phyloP scores from a whole-genome alignment of 2,329 filamentous ascomycete species.

The Thelonectria blattea region DNA sequence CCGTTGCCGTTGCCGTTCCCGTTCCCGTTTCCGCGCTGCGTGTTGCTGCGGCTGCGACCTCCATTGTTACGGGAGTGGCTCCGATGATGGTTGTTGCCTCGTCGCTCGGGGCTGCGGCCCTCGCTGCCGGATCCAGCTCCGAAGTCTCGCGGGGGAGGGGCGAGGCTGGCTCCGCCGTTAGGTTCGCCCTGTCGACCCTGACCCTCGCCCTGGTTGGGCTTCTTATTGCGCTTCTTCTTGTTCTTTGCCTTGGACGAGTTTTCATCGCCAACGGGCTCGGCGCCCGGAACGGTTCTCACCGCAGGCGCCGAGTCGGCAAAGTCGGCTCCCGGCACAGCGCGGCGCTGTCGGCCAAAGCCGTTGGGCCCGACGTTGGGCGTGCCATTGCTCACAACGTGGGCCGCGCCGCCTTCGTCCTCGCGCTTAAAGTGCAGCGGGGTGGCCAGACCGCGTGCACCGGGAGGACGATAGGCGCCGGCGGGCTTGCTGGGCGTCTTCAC shows the following conservation, averaged over 20 bases:
- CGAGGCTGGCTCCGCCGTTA: slow-evolving; percentile 55
- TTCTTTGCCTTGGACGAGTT: slow-evolving; percentile 90
- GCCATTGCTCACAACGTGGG: slow-evolving; percentile 82
- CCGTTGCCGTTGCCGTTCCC: slow-evolving; percentile 19
- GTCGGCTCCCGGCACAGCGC: slow-evolving; percentile 88
- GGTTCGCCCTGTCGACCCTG: slow-evolving; percentile 47
- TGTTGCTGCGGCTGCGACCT: slow-evolving; percentile 59
- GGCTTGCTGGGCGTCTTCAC: slow-evolving; percentile 96
- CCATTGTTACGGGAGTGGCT: slow-evolving; percentile 62
- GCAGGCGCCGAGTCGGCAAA: slow-evolving; percentile 69
- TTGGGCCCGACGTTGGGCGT: slow-evolving; percentile 73
- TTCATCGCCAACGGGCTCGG: slow-evolving; percentile 69
- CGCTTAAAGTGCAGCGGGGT: slow-evolving; percentile 96
- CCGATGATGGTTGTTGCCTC: slow-evolving; percentile 51
- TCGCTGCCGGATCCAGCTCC: slow-evolving; percentile 53
- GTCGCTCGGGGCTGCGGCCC: slow-evolving; percentile 70
- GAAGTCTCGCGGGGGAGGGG: slow-evolving; percentile 51
- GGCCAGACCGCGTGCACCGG: slow-evolving; percentile 85
- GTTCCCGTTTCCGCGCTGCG: slow-evolving; percentile 44
- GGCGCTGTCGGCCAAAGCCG: slow-evolving; percentile 78
- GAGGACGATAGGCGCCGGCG: slow-evolving; percentile 94
- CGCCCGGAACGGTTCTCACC: slow-evolving; percentile 69
- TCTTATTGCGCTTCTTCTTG: slow-evolving; percentile 97
- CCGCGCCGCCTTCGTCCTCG: slow-evolving; percentile 93
- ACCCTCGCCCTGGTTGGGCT: slow-evolving; percentile 77